These are phyloP conservation scores for Ceratocystis destructans DNA, from an alignment of 2,329 filamentous ascomycete genomes.

Conservation along the genomic window DNA sequence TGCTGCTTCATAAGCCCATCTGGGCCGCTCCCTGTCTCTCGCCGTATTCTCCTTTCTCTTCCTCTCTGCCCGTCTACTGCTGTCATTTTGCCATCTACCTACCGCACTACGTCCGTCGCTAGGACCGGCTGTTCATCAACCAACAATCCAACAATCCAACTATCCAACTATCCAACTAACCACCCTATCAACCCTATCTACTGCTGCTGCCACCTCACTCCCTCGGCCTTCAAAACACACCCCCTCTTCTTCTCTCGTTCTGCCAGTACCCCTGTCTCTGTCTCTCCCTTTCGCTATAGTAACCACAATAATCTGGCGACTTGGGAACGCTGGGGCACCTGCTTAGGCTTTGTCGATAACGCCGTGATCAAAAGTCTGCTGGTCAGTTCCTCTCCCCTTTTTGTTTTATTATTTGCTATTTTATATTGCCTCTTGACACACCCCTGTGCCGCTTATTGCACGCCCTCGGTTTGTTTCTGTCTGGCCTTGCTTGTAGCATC, in stretches of 20 bases:
- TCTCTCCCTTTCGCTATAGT: constrained; percentile 3
- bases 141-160: neutral
- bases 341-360: neutral
- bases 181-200: no score
- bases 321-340: neutral
- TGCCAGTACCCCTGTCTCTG: neutral
- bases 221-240: neutral
- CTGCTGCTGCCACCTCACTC: neutral
- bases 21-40: no score
- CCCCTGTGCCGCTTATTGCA: neutral
- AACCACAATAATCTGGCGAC: neutral
- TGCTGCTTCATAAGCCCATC: no score
- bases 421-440: neutral
- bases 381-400: neutral
- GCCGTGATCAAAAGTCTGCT: neutral
- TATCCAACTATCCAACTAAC: neutral
- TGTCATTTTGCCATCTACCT: neutral
- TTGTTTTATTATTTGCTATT: neutral
- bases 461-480: neutral
- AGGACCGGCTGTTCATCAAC: neutral
- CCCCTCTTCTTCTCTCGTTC: neutral
- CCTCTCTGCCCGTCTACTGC: neutral
- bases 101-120: neutral
- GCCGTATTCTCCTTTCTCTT: neutral
- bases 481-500: constrained; percentile 6